phyloP scores from a whole-genome alignment of 306 rosid species.

The Cucurbita ficifolia region DNA sequence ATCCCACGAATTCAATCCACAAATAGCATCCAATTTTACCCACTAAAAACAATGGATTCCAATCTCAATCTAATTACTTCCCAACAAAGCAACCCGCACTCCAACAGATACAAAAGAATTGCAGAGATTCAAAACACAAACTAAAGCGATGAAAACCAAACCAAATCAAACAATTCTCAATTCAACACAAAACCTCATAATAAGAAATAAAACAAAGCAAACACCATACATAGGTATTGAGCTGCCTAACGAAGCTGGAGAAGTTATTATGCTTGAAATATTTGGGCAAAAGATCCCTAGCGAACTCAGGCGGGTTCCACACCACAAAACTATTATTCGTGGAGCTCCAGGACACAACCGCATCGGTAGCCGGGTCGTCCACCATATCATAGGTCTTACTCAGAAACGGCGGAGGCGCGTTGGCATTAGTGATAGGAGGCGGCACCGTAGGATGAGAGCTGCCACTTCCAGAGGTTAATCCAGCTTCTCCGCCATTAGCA shows the following conservation, averaged over 20 bases:
- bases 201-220: neutral
- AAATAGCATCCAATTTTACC: neutral
- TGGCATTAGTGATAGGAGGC: conserved; percentile 41
- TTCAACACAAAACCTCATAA: neutral
- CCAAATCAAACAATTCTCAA: neutral
- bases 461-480: neutral
- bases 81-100: neutral
- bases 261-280: conserved; percentile 87
- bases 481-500: conserved; percentile 17
- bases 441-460: conserved; percentile 22
- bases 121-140: neutral
- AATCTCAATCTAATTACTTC: neutral
- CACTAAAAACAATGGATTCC: neutral
- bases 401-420: conserved; percentile 80
- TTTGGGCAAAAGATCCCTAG: conserved; percentile 81
- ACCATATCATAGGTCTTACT: conserved; percentile 98
- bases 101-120: neutral
- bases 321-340: conserved; percentile 91
- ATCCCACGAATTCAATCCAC: neutral
- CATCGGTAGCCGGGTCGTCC: conserved; percentile 66
- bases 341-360: conserved; percentile 80
- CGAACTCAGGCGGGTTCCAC: conserved; percentile 97
- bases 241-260: conserved; percentile 88
- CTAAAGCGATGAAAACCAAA: neutral
- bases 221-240: conserved; percentile 69